Base-by-base conservation (phyloP, 1,284 basidiomycete genomes). In the Laetiporus sulphureus region DNA sequence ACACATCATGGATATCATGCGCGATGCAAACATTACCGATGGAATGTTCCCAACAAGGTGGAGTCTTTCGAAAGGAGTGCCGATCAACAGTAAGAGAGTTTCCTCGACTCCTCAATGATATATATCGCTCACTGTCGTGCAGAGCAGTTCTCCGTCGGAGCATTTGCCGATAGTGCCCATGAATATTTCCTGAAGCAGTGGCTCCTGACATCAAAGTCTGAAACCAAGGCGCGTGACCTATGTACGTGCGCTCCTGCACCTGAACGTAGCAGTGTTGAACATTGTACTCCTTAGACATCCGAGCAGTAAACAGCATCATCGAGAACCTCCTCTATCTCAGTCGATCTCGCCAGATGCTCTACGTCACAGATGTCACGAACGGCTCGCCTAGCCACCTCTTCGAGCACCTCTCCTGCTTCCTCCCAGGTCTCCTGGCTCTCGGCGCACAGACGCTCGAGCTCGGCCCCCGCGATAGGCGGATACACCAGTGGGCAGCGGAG, bases 141-240 rank as follows among this genome's bases (percentile, higher is more conserved):
- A 58, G 54, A 32, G 18, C 50, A 56, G 35, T 38, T 81, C 16
- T 79, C 79, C 2, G 73, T 81, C 4, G 83, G 83, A 15, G 76
- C 71, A 2, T 68, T 68, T 36, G 79, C 79, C 2, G 83, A 87
- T 50, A 86, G 83, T 54, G 75, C 75, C 2, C 79, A 87, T 46
- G 84, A 88, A 57, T 88, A 88, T 53, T 68, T 83, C n/a, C 68
- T 88, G 33, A 88, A 88, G 52, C 77, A 83, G 47, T 83, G 77
- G 58, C 62, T 86, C 8, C 66, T 85, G 13, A 79, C 78, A 3
- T 73, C 69, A 12, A 69, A 72, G 50, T 71, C 72, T 2, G 83
- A 86, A 54, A 69, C 66, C 48, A 64, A 64, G 18, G 74, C 73
- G 46, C 64, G 78, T 4, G 72, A 81, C 53, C 69, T 83, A 63